Conservation (phyloP, 306 rosid species). For the Adenanthera pavonina region DNA sequence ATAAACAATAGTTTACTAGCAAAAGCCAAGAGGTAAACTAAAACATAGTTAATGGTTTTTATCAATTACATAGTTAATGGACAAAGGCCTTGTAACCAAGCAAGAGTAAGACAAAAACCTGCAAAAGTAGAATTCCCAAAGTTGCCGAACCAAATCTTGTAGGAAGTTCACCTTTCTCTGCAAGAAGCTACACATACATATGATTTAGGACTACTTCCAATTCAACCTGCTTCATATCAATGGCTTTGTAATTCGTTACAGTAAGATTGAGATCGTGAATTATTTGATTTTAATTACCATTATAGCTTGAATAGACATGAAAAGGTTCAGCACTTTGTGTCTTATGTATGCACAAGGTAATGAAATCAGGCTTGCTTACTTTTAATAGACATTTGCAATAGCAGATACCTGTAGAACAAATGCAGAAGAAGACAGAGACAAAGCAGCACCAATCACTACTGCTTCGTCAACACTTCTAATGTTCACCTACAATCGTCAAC, state of each 20-base stretch:
- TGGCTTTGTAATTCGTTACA: background rate
- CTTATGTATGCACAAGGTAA: background rate
- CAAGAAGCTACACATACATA: conserved; percentile 57
- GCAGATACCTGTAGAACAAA: conserved; percentile 59
- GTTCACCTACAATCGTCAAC: conserved; percentile 21
- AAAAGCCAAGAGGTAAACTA: conserved; percentile 42
- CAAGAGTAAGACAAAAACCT: conserved; percentile 60
- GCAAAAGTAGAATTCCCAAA: conserved; percentile 87
- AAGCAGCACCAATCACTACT: conserved; percentile 75
- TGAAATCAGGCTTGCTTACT: background rate
- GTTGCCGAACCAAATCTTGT: conserved; percentile 57
- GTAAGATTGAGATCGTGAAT: background rate
- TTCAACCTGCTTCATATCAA: background rate
- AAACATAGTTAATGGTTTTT: conserved; percentile 26
- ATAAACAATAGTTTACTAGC: conserved; percentile 32
- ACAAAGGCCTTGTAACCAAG: conserved; percentile 36
- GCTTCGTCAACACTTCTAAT: conserved; percentile 82
- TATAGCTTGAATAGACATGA: background rate
- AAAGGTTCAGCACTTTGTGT: background rate
- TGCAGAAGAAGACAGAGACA: conserved; percentile 75
- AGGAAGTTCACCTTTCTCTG: conserved; percentile 84
- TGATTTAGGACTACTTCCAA: background rate
- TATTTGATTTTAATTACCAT: background rate
- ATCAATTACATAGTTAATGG: conserved; percentile 18
- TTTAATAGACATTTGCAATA: background rate